phyloP scores from a whole-genome alignment of 768 basidiomycete species.

The Phlebiopsis gigantea region DNA sequence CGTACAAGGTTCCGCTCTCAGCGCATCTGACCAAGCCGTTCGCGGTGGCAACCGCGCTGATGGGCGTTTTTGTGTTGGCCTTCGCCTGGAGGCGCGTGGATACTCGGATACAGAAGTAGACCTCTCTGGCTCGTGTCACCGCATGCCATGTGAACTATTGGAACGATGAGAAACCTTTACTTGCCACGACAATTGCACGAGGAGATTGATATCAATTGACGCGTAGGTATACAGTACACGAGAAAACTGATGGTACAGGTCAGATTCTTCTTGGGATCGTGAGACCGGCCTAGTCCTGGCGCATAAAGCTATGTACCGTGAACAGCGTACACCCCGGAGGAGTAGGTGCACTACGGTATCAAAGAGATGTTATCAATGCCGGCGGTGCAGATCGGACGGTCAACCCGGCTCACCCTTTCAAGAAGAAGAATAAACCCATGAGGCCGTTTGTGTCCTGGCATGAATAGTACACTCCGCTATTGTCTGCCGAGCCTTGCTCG shows the following conservation, averaged over 20 bases:
- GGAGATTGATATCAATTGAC: background rate
- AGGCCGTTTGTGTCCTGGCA: conserved; percentile 30
- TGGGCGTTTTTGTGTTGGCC: conserved; percentile 55
- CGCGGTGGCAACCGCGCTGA: conserved; percentile 66
- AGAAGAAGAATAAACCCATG: conserved; percentile 44
- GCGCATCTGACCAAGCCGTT: conserved; percentile 88
- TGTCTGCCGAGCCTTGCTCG: conserved; percentile 33
- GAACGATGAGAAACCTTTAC: background rate
- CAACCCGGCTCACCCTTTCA: conserved; percentile 37
- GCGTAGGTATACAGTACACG: background rate
- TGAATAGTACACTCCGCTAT: conserved; percentile 40
- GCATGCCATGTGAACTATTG: background rate
- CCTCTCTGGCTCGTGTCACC: background rate
- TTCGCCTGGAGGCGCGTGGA: conserved; percentile 47
- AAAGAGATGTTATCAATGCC: background rate
- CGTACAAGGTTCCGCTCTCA: conserved; percentile 74
- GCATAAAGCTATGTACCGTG: conserved; percentile 39
- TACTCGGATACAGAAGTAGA: conserved; percentile 39
- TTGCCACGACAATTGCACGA: background rate
- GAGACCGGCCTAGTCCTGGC: conserved; percentile 11
- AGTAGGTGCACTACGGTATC: conserved; percentile 26
- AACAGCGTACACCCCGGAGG: conserved; percentile 37
- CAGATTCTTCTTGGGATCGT: conserved; percentile 3
- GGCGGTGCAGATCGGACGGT: background rate
- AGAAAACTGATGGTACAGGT: conserved; percentile 9